These are phyloP conservation scores for Kernera saxatilis DNA, from an alignment of 345 rosid genomes.

Conservation along the genomic window DNA sequence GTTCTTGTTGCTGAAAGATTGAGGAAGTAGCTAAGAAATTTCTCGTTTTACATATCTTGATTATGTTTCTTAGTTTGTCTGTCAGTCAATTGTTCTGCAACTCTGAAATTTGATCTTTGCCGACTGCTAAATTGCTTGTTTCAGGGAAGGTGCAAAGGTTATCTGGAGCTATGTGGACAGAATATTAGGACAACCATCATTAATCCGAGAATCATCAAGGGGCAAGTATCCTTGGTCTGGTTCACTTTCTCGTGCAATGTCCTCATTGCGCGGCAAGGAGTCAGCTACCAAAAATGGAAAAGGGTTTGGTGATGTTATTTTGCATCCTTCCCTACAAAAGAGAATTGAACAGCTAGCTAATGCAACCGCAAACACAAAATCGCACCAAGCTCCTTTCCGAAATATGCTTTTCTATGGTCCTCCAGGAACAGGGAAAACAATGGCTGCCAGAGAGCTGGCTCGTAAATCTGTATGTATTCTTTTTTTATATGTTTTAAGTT, in stretches of 20 bases:
- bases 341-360: slow-evolving; percentile 75
- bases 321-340: slow-evolving; percentile 78
- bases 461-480: slow-evolving; percentile 67
- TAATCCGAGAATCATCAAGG: slow-evolving; percentile 91
- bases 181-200: slow-evolving; percentile 93
- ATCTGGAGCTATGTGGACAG: slow-evolving; percentile 98
- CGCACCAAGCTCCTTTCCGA: slow-evolving; percentile 89
- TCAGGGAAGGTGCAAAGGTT: slow-evolving; percentile 97
- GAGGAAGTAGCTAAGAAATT: background rate
- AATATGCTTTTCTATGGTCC: slow-evolving; percentile 98
- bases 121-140: slow-evolving; percentile 8
- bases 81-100: background rate
- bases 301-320: slow-evolving; percentile 92
- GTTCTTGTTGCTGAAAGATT: background rate
- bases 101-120: background rate
- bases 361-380: slow-evolving; percentile 97
- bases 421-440: slow-evolving; percentile 99
- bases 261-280: slow-evolving; percentile 44
- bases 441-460: slow-evolving; percentile 97
- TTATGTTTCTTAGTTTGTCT: background rate
- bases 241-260: slow-evolving; percentile 42
- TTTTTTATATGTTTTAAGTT: background rate
- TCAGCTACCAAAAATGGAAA: slow-evolving; percentile 44
- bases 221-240: slow-evolving; percentile 99
- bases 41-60: slow-evolving; percentile 3